A percentile compares a stretch with the other conserved stretches of the same genome.
These are phyloP conservation scores for Pythium oligandrum DNA, from an alignment of 352 stramenopile species.

Conservation along the genomic window DNA sequence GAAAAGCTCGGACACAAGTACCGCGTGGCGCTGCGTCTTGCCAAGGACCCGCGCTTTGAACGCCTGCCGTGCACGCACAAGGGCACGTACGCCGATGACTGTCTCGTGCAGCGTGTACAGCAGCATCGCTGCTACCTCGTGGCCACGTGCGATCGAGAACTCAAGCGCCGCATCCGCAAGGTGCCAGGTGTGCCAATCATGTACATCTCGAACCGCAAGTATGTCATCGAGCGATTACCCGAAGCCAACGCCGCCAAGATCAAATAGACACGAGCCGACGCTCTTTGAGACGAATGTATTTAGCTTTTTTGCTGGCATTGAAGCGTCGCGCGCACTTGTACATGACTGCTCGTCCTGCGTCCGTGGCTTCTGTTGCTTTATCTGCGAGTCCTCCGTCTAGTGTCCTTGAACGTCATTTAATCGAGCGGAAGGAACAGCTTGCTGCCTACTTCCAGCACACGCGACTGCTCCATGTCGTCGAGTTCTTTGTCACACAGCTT, in stretches of 20 bases:
- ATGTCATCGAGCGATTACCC: conserved; percentile 99
- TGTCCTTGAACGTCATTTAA: neutral
- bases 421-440: conserved; percentile 26
- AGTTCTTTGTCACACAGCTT: conserved; percentile 23
- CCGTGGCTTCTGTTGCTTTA: too few relatives aligned
- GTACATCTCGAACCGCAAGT: conserved; percentile 99
- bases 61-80: conserved; percentile 97
- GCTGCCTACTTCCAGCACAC: conserved; percentile 39
- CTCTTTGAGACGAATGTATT: conserved; percentile 8
- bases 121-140: conserved; percentile 99
- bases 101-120: conserved; percentile 89
- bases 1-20: conserved; percentile 99
- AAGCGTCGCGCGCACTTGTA: too few relatives aligned
- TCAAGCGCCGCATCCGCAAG: conserved; percentile 98
- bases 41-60: conserved; percentile 98
- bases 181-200: conserved; percentile 99
- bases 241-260: conserved; percentile 92
- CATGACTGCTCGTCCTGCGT: too few relatives aligned
- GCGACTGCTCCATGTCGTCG: conserved; percentile 30
- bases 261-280: conserved; percentile 45
- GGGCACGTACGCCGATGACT: conserved; percentile 99
- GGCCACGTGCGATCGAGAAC: conserved; percentile 99
- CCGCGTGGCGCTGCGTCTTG: conserved; percentile 87
- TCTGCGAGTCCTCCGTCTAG: too few relatives aligned
- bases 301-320: too few relatives aligned